Percentiles rank a stretch among this genome's conserved stretches.
Conservation (phyloP, 208 protist species). For the Trypanosoma mega region DNA sequence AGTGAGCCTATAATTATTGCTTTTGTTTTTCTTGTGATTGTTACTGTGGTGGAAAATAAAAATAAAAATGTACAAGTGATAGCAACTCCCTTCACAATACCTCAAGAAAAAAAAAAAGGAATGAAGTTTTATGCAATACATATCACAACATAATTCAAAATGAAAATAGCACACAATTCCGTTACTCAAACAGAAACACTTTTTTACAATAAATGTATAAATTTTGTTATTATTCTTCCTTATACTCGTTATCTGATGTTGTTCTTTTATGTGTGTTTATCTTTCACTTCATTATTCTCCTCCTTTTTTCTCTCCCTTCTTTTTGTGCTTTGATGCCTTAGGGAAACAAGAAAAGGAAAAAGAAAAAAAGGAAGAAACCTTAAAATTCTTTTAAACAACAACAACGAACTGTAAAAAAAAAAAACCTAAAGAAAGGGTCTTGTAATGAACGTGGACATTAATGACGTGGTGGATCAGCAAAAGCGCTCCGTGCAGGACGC, state of each 20-base stretch:
- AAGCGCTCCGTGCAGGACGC: constrained; percentile 57
- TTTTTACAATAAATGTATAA: not conserved
- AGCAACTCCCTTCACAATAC: too few species aligned
- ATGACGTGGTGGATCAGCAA: constrained; percentile 52
- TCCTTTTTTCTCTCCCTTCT: constrained; percentile 9
- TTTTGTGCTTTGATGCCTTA: not conserved
- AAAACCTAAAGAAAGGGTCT: not conserved
- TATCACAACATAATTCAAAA: too few species aligned
- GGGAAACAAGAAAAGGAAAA: not conserved
- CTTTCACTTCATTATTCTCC: constrained; percentile 12
- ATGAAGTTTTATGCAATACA: too few species aligned
- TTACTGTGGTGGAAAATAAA: not conserved
- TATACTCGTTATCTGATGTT: constrained; percentile 1
- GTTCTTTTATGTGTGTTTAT: not conserved
- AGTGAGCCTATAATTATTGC: not conserved
- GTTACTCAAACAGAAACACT: too few species aligned
- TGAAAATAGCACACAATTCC: too few species aligned
- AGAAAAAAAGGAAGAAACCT: constrained; percentile 4
- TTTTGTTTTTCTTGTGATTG: not conserved
- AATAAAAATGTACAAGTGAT: not conserved
- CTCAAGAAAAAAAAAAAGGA: too few species aligned
- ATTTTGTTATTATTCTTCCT: constrained; percentile 1
- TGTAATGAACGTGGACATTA: constrained; percentile 33
- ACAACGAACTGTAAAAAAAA: too few species aligned
- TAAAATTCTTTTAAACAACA: too few species aligned